Evolutionary conservation across 805 yeast species (phyloP).

Genomic region (Ogataea populi-albae): DNA sequence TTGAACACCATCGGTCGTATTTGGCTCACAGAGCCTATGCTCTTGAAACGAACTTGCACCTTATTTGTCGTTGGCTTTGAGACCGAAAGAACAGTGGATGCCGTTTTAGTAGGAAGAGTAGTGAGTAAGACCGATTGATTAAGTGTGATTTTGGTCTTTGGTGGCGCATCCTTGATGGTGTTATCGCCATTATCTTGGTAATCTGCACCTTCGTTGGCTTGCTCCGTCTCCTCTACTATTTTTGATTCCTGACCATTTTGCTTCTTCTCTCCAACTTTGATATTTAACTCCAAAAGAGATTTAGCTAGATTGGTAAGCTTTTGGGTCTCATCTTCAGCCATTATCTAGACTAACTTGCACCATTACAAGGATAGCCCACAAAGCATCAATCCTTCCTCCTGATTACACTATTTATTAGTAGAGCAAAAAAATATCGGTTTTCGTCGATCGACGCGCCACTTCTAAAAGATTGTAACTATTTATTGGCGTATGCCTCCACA

Average conservation of each 20-base stretch:
- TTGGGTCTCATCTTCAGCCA: slow-evolving; percentile 3
- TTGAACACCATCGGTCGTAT: slow-evolving; percentile 50
- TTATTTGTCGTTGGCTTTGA: slow-evolving; percentile 25
- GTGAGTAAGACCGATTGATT: slow-evolving; percentile 28
- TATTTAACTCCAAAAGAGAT: slow-evolving; percentile 19
- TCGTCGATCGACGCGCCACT: slow-evolving; percentile 3
- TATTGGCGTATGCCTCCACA: slow-evolving; percentile 18
- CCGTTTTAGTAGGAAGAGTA: slow-evolving; percentile 23
- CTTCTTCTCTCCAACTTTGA: slow-evolving; percentile 16
- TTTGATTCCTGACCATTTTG: background rate
- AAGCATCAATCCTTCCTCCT: too few relatives aligned
- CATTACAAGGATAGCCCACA: too few relatives aligned
- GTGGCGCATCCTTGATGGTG: slow-evolving; percentile 17
- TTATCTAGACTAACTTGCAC: too few relatives aligned
- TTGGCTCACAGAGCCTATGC: slow-evolving; percentile 55
- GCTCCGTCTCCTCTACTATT: slow-evolving; percentile 2
- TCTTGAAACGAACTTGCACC: slow-evolving; percentile 52
- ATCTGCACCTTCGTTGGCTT: slow-evolving; percentile 3
- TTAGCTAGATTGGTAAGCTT: slow-evolving; percentile 9
- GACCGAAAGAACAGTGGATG: slow-evolving; percentile 20
- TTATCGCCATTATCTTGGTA: slow-evolving; percentile 9
- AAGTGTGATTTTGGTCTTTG: slow-evolving; percentile 30
- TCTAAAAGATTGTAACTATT: background rate
- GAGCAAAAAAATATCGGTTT: too few relatives aligned
- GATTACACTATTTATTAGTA: too few relatives aligned